Evolutionary conservation across 2,329 filamentous ascomycete genomes (phyloP).

Genomic region (Blastomyces silverae): DNA sequence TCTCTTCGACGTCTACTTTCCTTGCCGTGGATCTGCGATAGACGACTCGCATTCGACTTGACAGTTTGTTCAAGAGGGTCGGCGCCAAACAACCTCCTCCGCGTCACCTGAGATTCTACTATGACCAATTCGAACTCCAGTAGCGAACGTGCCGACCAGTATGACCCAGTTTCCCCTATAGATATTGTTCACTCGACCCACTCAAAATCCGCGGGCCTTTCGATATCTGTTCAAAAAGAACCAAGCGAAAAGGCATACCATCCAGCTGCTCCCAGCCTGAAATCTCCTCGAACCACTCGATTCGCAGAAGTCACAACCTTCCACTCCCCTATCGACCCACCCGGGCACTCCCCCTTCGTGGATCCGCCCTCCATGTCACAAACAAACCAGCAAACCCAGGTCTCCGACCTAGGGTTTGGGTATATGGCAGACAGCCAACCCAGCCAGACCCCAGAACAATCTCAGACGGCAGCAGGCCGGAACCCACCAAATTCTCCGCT

Average conservation of each 20-base stretch:
- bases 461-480: constrained; percentile 46
- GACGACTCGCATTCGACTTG: background rate
- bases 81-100: background rate
- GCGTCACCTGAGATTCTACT: constrained; percentile 7
- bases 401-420: constrained; percentile 85
- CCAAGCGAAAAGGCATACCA: constrained; percentile 15
- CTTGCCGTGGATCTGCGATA: background rate
- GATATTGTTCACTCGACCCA: constrained; percentile 35
- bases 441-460: constrained; percentile 36
- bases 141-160: constrained; percentile 16
- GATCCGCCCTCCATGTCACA: constrained; percentile 45
- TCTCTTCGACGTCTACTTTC: constrained; percentile 3
- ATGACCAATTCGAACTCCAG: constrained; percentile 20
- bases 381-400: constrained; percentile 54
- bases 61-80: background rate
- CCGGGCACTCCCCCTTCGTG: constrained; percentile 45
- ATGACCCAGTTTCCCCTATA: constrained; percentile 34
- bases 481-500: constrained; percentile 70
- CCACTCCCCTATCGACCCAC: constrained; percentile 53
- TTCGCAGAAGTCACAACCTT: constrained; percentile 61
- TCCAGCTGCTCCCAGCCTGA: constrained; percentile 36
- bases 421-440: constrained; percentile 62
- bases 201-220: constrained; percentile 27
- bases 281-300: constrained; percentile 52
- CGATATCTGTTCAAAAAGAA: constrained; percentile 27